Evolutionary conservation across 2,329 filamentous ascomycete genomes (phyloP).

Genomic region (Pseudopithomyces chartarum): DNA sequence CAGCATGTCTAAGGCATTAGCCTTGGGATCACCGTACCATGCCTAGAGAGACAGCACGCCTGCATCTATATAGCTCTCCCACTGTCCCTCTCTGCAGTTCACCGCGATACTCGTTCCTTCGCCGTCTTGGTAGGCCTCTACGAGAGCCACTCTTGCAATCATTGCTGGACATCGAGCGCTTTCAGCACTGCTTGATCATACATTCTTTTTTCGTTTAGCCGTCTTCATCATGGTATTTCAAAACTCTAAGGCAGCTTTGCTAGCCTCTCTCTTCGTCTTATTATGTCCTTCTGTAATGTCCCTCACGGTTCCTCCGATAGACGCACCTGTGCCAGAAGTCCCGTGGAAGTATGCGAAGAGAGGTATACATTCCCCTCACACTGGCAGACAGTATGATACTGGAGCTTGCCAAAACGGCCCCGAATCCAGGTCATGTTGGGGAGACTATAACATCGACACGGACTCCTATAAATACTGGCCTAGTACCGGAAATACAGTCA

Average conservation of each 20-base stretch:
- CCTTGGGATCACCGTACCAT: neutral
- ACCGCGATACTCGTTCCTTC: neutral
- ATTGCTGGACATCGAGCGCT: neutral
- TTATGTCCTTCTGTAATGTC: conserved; percentile 4
- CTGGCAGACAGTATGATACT: neutral
- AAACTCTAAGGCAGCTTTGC: neutral
- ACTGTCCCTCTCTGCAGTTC: neutral
- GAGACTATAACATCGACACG: conserved; percentile 47
- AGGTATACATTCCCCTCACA: conserved; percentile 10
- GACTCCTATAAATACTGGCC: conserved; percentile 52
- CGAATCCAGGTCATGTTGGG: conserved; percentile 36
- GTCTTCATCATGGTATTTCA: conserved; percentile 5
- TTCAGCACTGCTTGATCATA: neutral
- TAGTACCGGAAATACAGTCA: conserved; percentile 45
- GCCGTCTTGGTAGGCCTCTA: neutral
- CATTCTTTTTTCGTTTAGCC: neutral
- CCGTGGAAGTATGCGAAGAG: neutral
- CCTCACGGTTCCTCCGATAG: conserved; percentile 8
- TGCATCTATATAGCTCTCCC: neutral
- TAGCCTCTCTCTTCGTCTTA: conserved; percentile 5
- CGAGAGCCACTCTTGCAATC: neutral
- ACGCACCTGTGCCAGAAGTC: conserved; percentile 3
- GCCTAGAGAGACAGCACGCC: neutral
- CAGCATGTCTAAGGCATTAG: neutral
- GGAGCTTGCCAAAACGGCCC: conserved; percentile 40